Evolutionary conservation across 805 yeast genomes (phyloP), one percentile per base, ranked within the genome.

Genomic region (Grigorovia yakushimaensis): DNA sequence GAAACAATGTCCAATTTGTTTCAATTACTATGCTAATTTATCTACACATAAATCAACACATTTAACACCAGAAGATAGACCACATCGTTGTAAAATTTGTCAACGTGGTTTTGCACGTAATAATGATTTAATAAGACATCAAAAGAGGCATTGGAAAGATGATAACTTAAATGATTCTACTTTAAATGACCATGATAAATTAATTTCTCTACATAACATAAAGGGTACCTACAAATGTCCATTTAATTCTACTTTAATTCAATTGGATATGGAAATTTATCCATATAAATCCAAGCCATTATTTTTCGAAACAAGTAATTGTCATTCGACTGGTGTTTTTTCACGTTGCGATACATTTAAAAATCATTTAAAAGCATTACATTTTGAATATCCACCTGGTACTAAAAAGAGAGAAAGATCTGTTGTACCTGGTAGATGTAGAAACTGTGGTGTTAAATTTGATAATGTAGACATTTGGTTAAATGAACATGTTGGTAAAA

Each of bases 341-440:
- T 80, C 88, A 11, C 73, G 97, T 44, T 84, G 96, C 62, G 97
- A 88, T 61, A 88, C 97, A 4, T 88, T 79, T 68, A 88, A 88
- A 60, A 88, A 88, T 66, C 97, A 88, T 66, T 71, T 88, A 51
- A 86, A 85, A 62, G 94, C 96, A 1, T 74, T 88, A 51, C 97
- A 88, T 61, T 88, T 88, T 63, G 83, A 78, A 53, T 88, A 88
- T 64, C 96, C 96, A 5, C 75, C 76, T 38, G 95, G 95, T 6
- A 88, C 95, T 3, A 78, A 81, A 60, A 87, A 88, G 65, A 80
- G 77, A 51, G 84, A 86, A 56, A 74, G 97, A 52, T 64, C 67
- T 19, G 74, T 77, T 45, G 85, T 81, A 39, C 64, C 73, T 19
- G 97, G 97, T 7, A 71, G 70, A 47, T 89, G 97, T 67, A 79